These are phyloP conservation scores for Debaryomycetaceae sp. DNA, from an alignment of 1,139 yeast genomes.

Conservation along the genomic window DNA sequence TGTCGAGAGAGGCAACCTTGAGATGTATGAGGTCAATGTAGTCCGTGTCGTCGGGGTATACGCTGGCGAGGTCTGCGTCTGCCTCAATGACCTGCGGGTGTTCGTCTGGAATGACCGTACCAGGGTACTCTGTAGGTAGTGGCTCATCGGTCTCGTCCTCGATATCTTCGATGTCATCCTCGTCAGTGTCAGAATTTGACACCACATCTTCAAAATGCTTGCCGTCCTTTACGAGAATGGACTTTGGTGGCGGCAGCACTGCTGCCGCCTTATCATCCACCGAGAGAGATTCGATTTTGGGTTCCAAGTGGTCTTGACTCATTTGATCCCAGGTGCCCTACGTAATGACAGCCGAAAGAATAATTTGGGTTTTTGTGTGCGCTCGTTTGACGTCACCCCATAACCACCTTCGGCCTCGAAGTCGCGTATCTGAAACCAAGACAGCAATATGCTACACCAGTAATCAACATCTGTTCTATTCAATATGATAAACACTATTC, in stretches of 20 bases:
- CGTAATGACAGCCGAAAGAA: constrained; percentile 1
- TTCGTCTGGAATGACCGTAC: constrained; percentile 54
- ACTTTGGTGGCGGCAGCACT: constrained; percentile 4
- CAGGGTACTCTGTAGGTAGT: constrained; percentile 38
- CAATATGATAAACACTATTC: no score
- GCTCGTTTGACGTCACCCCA: neutral
- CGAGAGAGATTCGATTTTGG: constrained; percentile 13
- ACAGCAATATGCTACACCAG: no score
- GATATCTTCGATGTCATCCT: constrained; percentile 20
- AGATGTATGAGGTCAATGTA: constrained; percentile 75
- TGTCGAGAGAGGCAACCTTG: constrained; percentile 66
- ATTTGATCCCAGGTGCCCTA: no score
- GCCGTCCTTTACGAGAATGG: constrained; percentile 2
- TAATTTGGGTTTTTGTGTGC: neutral
- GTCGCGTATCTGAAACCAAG: no score
- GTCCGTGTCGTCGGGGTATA: constrained; percentile 57
- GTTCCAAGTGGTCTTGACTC: neutral
- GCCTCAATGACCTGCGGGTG: constrained; percentile 43
- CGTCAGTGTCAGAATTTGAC: constrained; percentile 13
- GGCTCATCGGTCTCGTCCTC: constrained; percentile 22
- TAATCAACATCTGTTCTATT: no score
- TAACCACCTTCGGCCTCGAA: no score
- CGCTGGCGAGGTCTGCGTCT: constrained; percentile 58
- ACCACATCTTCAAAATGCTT: constrained; percentile 7
- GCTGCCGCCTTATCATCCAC: constrained; percentile 26